phyloP scores from a whole-genome alignment of 140 eudicot species.

The Bidens hawaiensis region DNA sequence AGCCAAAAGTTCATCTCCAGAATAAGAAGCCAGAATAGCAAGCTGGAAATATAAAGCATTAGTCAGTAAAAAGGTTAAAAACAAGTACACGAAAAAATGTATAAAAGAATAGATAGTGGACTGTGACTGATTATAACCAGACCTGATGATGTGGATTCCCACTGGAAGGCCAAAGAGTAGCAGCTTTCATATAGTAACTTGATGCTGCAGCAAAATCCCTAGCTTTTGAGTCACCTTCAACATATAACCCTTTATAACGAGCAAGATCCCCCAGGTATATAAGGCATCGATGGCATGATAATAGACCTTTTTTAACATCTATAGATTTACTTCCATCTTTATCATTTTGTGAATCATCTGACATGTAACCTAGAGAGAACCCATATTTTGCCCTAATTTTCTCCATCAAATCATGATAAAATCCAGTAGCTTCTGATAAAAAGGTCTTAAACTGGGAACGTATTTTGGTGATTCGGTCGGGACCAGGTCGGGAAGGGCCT shows the following conservation, averaged over 20 bases:
- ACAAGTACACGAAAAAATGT: not conserved
- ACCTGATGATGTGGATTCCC: slow-evolving; percentile 99
- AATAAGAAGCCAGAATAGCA: slow-evolving; percentile 85
- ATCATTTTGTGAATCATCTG: slow-evolving; percentile 59
- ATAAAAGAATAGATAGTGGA: not conserved
- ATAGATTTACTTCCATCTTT: slow-evolving; percentile 46
- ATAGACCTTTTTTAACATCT: slow-evolving; percentile 65
- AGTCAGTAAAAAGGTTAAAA: not conserved
- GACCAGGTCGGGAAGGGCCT: slow-evolving; percentile 53
- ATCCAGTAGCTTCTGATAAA: slow-evolving; percentile 95
- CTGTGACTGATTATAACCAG: not conserved
- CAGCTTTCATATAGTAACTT: slow-evolving; percentile 81
- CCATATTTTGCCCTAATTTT: slow-evolving; percentile 89
- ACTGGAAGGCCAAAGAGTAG: slow-evolving; percentile 81
- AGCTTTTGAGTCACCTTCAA: slow-evolving; percentile 78
- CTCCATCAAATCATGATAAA: slow-evolving; percentile 89
- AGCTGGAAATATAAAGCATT: slow-evolving; percentile 46
- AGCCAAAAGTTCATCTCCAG: slow-evolving; percentile 76
- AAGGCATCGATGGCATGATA: slow-evolving; percentile 88
- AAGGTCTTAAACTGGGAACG: slow-evolving; percentile 87
- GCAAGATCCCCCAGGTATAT: slow-evolving; percentile 96
- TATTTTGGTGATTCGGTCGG: slow-evolving; percentile 66
- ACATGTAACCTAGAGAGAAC: slow-evolving; percentile 52
- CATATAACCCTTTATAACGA: slow-evolving; percentile 91
- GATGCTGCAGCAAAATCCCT: slow-evolving; percentile 87